A percentile compares a stretch with the other conserved stretches of the same genome.
Evolutionary conservation across 345 rosid genomes (phyloP).

Genomic region (Heritiera littoralis): DNA sequence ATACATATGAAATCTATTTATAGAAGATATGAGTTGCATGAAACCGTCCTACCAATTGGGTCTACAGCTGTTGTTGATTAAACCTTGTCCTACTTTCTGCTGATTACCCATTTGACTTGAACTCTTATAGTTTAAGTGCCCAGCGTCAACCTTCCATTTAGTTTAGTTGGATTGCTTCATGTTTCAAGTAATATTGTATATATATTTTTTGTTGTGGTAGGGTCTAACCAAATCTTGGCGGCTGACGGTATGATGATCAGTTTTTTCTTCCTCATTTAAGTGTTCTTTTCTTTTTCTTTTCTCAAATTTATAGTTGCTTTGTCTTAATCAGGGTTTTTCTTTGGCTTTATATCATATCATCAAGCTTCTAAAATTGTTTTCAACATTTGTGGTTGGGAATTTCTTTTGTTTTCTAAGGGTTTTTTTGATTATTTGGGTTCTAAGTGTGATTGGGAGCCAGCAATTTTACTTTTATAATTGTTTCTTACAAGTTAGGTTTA

Average conservation of each 20-base stretch:
- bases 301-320: slow-evolving; percentile 10
- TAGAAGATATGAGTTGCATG: background rate
- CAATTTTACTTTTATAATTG: slow-evolving; percentile 19
- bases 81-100: background rate
- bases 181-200: slow-evolving; percentile 11
- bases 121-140: slow-evolving; percentile 17
- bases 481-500: slow-evolving; percentile 19
- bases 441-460: background rate
- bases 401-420: background rate
- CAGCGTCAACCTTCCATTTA: slow-evolving; percentile 31
- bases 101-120: slow-evolving; percentile 44
- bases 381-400: slow-evolving; percentile 35
- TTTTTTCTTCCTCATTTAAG: background rate
- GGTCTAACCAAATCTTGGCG: slow-evolving; percentile 34
- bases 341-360: background rate
- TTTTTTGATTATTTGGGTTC: slow-evolving; percentile 8
- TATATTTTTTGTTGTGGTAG: slow-evolving; percentile 11
- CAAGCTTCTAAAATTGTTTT: slow-evolving; percentile 25
- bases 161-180: slow-evolving; percentile 18
- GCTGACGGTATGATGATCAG: slow-evolving; percentile 11
- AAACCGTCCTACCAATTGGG: slow-evolving; percentile 50
- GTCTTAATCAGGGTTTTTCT: slow-evolving; percentile 27
- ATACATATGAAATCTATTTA: background rate
- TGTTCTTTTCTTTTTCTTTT: slow-evolving; percentile 15
- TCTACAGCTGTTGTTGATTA: slow-evolving; percentile 29